Evolutionary conservation across 2,329 filamentous ascomycete genomes (phyloP).

Genomic region (Ophiocordyceps camponoti-saundersi): DNA sequence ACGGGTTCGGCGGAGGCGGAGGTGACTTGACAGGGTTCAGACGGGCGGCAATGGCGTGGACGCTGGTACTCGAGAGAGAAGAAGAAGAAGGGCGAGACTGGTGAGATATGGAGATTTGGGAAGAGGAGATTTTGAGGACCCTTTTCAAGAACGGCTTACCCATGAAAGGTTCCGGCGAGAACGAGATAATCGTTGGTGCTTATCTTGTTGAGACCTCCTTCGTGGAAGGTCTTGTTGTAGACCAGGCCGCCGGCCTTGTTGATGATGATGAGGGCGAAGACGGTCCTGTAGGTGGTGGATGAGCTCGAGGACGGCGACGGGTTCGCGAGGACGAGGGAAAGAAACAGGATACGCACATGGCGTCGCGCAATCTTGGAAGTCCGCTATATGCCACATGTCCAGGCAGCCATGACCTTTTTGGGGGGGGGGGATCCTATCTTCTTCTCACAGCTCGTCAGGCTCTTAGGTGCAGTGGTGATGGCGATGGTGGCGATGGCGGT

Average conservation of each 20-base stretch:
- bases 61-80: conserved; percentile 21
- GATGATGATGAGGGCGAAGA: conserved; percentile 92
- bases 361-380: not conserved
- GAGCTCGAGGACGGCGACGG: not conserved
- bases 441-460: no score
- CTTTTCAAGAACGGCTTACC: conserved; percentile 43
- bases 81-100: conserved; percentile 1
- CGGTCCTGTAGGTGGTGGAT: conserved; percentile 44
- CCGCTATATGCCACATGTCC: not conserved
- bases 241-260: conserved; percentile 96
- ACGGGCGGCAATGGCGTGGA: conserved; percentile 52
- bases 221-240: conserved; percentile 88
- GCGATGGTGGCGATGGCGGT: no score
- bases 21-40: conserved; percentile 36
- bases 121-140: conserved; percentile 2
- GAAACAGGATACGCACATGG: not conserved
- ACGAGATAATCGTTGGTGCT: conserved; percentile 94
- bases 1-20: conserved; percentile 13
- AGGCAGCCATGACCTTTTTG: not conserved
- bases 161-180: conserved; percentile 92
- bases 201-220: conserved; percentile 70
- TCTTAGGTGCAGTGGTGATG: no score
- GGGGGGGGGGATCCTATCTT: no score
- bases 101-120: not conserved
- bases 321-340: not conserved